Base-by-base conservation (phyloP, 2,329 filamentous ascomycete species). In the Colletotrichum nymphaeae region DNA sequence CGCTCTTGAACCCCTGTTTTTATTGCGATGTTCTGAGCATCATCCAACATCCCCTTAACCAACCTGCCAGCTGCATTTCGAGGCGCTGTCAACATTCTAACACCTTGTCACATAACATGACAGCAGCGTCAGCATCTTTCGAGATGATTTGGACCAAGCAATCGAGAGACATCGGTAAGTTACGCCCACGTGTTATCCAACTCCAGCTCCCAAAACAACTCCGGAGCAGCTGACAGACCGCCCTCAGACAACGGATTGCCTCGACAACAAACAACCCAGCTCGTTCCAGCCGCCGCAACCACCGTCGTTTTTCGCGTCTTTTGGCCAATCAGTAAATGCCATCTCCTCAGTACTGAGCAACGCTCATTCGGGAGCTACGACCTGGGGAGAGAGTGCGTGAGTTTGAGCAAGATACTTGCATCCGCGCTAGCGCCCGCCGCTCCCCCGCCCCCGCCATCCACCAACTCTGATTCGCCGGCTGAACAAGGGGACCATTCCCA, bases 371-470 rank as follows among this genome's bases (percentile, higher is more conserved):
- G 67, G 42, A 22, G 14, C 59, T 26, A 12, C 14, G 4, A n/a
- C 16, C 8, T 19, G 8, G 42, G 42, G 42, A 22, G 42, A 16
- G 42, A 16, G 55, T 65, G 74, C 72, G 74, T 62, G 74, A 73
- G 74, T 74, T 75, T 75, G 74, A 75, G 74, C 74, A 75, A 75
- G 74, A 75, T 75, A 72, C 72, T 71, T 74, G 71, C 71, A 64
- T 68, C 69, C 62, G 63, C 72, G 65, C 72, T 74, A 72, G 66
- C 74, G 64, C 19, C 55, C 56, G 65, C 72, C 67, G 57, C 14
- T 37, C 46, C 52, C 67, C 72, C 67, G 64, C 19, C 56, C 46
- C 52, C 67, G 66, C 72, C 66, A 22, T 60, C 32, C 58, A 49
- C 67, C 71, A 9, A n/a, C 19, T 68, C 46, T 68, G 60, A 74